phyloP scores from a whole-genome alignment of 2,329 filamentous ascomycete genomes.

The Alternaria sp. region DNA sequence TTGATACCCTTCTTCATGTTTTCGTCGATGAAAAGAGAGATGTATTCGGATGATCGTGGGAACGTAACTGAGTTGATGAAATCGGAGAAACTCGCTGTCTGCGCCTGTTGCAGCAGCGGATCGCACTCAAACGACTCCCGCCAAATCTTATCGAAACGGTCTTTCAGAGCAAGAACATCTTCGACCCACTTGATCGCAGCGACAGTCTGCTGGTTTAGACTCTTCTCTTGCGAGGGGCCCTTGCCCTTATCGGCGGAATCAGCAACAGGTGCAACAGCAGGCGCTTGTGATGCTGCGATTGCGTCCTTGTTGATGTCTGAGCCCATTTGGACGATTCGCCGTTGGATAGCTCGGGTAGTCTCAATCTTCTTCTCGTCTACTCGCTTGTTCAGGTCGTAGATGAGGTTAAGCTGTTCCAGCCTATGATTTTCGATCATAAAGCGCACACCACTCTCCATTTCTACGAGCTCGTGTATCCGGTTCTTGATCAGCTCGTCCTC shows the following conservation, averaged over 20 bases:
- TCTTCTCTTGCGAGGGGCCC: conserved; percentile 55
- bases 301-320: conserved; percentile 79
- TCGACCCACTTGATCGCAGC: conserved; percentile 96
- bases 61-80: conserved; percentile 86
- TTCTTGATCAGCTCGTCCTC: conserved; percentile 80
- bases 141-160: conserved; percentile 87
- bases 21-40: conserved; percentile 96
- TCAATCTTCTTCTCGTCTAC: conserved; percentile 78
- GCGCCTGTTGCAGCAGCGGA: conserved; percentile 77
- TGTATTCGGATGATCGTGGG: conserved; percentile 82
- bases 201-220: conserved; percentile 78
- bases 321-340: conserved; percentile 80
- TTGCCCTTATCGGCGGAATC: conserved; percentile 63
- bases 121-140: conserved; percentile 76
- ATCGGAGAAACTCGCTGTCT: conserved; percentile 86
- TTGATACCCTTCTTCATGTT: conserved; percentile 93
- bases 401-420: conserved; percentile 76
- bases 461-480: conserved; percentile 82
- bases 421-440: conserved; percentile 94
- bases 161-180: conserved; percentile 83
- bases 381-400: conserved; percentile 80
- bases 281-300: conserved; percentile 64
- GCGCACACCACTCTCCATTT: conserved; percentile 84
- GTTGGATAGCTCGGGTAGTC: conserved; percentile 74
- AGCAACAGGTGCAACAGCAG: conserved; percentile 52